phyloP scores from a whole-genome alignment of 2,329 filamentous ascomycete genomes.

The Amauroascus verrucosus region DNA sequence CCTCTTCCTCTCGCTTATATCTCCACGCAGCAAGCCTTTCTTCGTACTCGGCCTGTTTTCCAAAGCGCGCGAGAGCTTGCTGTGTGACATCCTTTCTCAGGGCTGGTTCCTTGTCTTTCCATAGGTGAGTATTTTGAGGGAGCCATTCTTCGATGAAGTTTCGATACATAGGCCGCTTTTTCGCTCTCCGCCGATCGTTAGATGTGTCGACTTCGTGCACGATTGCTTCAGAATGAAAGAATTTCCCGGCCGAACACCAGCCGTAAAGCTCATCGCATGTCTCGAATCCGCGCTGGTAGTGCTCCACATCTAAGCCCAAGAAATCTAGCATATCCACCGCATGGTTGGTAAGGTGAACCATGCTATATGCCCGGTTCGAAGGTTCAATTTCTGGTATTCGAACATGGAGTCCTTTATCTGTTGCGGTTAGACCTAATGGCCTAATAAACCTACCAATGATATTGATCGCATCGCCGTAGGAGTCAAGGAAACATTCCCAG shows the following conservation, averaged over 20 bases:
- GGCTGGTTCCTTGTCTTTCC: not conserved
- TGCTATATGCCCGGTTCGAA: conserved; percentile 1
- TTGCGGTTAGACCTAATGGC: conserved; percentile 6
- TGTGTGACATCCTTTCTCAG: not conserved
- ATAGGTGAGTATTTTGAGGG: not conserved
- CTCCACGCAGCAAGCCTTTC: conserved; percentile 3
- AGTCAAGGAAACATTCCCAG: conserved; percentile 5
- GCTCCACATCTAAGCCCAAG: conserved; percentile 5
- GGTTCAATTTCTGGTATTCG: conserved; percentile 5
- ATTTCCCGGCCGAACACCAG: conserved; percentile 6
- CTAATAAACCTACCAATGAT: conserved; percentile 8
- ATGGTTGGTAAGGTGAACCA: conserved; percentile 5
- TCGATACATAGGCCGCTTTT: conserved; percentile 6
- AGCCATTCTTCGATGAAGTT: conserved; percentile 8
- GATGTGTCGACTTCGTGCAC: not conserved
- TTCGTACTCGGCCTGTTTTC: conserved; percentile 5
- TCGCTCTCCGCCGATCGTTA: conserved; percentile 6
- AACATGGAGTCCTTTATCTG: conserved; percentile 5
- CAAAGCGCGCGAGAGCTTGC: not conserved
- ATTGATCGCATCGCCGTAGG: conserved; percentile 6
- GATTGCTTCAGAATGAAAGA: not conserved
- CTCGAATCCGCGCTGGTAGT: conserved; percentile 1
- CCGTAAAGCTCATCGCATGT: conserved; percentile 3
- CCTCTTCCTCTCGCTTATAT: not conserved
- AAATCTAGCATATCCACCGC: conserved; percentile 1